Conservation (phyloP, 2,329 filamentous ascomycete species). For the Fusarium newnesense region DNA sequence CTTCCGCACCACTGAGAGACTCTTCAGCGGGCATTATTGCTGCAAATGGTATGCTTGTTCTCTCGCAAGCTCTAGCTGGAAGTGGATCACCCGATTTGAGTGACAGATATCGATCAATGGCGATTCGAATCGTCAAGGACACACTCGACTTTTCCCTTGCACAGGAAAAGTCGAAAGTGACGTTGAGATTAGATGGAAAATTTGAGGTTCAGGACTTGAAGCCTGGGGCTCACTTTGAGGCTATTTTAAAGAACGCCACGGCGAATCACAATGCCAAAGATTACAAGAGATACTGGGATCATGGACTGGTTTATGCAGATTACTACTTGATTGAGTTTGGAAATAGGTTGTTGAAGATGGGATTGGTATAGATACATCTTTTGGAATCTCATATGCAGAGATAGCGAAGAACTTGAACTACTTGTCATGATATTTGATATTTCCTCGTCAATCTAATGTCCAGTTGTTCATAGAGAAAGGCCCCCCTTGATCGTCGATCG, state of each 20-base stretch:
- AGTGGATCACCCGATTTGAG: constrained; percentile 19
- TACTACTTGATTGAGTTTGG: constrained; percentile 56
- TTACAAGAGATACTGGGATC: constrained; percentile 47
- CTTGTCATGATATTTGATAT: background rate
- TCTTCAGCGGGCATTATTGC: constrained; percentile 53
- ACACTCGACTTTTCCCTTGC: constrained; percentile 44
- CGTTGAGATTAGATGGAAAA: background rate
- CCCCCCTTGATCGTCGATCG: constrained; percentile 15
- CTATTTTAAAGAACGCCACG: constrained; percentile 48
- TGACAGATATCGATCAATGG: constrained; percentile 42
- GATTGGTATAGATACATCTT: background rate
- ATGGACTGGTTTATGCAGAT: constrained; percentile 61
- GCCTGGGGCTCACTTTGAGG: constrained; percentile 40
- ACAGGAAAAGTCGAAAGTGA: constrained; percentile 12
- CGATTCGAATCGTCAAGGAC: constrained; percentile 46
- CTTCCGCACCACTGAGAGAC: constrained; percentile 46
- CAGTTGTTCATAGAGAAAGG: constrained; percentile 15
- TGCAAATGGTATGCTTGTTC: constrained; percentile 52
- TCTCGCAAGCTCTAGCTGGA: constrained; percentile 48
- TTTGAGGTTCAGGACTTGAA: constrained; percentile 14
- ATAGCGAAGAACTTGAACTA: no score
- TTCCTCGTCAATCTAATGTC: background rate
- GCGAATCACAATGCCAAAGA: constrained; percentile 49
- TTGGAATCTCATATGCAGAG: background rate
- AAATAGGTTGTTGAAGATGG: constrained; percentile 29